phyloP scores from a whole-genome alignment of 2,329 filamentous ascomycete genomes.

The Arachnopeziza araneosa region DNA sequence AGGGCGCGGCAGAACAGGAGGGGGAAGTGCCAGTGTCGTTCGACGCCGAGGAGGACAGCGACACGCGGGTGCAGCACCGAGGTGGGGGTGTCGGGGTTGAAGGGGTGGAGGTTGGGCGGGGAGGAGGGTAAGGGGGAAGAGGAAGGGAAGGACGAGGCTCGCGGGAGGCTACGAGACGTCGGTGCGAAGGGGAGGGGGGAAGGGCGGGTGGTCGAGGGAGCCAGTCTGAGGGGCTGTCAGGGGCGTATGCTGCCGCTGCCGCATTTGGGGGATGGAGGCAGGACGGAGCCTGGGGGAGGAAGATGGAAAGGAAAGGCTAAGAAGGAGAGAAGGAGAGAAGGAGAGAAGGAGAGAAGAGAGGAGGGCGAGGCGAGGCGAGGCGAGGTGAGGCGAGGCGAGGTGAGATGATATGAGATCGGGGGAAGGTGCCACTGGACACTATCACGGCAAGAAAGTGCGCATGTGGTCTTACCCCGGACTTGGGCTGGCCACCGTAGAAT shows the following conservation, averaged over 20 bases:
- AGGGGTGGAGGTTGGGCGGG: constrained; percentile 22
- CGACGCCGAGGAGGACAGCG: constrained; percentile 70
- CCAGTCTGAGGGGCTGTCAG: constrained; percentile 27
- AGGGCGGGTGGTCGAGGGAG: constrained; percentile 20
- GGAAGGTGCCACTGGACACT: neutral
- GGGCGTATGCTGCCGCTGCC: constrained; percentile 33
- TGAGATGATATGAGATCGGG: neutral
- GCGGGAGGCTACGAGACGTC: neutral
- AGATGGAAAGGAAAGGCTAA: neutral
- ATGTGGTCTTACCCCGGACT: neutral
- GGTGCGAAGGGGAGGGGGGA: constrained; percentile 1
- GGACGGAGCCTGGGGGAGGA: neutral
- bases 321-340: neutral
- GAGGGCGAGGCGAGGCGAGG: neutral
- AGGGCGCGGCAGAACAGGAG: constrained; percentile 68
- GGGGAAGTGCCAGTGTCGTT: constrained; percentile 65
- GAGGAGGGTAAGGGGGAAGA: constrained; percentile 7
- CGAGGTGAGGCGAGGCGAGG: neutral
- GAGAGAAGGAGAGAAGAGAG: neutral
- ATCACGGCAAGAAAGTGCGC: neutral
- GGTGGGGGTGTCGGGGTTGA: constrained; percentile 20
- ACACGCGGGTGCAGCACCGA: constrained; percentile 67
- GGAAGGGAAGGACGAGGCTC: neutral
- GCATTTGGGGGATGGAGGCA: constrained; percentile 16
- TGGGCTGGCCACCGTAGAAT: neutral